These are phyloP conservation scores for Colletotrichum agaves DNA, from an alignment of 2,329 filamentous ascomycete species.

Conservation along the genomic window DNA sequence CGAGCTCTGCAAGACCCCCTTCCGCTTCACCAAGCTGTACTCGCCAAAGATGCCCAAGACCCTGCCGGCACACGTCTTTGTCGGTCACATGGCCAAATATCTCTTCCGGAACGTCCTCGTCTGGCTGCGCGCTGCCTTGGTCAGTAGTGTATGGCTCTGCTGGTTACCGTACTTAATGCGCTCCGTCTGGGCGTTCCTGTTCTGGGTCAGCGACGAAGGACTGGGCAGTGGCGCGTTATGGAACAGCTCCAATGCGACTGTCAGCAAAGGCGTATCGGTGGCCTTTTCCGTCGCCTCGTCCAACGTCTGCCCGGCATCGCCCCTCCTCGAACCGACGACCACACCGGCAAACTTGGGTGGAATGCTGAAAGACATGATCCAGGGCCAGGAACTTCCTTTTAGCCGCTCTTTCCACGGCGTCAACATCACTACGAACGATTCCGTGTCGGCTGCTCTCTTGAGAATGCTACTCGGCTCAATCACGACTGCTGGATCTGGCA, in stretches of 20 bases:
- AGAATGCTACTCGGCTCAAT: slow-evolving; percentile 44
- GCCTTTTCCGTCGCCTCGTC: slow-evolving; percentile 40
- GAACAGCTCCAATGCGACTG: slow-evolving; percentile 34
- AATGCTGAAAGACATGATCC: slow-evolving; percentile 48
- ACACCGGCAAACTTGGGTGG: slow-evolving; percentile 43
- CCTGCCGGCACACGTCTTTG: slow-evolving; percentile 83
- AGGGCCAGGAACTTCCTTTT: slow-evolving; percentile 43
- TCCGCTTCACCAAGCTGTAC: slow-evolving; percentile 98
- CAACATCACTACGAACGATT: slow-evolving; percentile 47
- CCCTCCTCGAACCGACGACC: slow-evolving; percentile 47
- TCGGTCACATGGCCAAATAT: slow-evolving; percentile 81
- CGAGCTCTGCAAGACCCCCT: slow-evolving; percentile 98
- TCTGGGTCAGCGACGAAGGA: slow-evolving; percentile 91
- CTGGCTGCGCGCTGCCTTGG: slow-evolving; percentile 82
- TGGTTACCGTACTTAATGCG: slow-evolving; percentile 92
- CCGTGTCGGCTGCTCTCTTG: slow-evolving; percentile 47
- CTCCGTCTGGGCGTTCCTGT: slow-evolving; percentile 90
- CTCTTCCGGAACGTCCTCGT: slow-evolving; percentile 76
- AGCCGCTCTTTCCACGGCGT: slow-evolving; percentile 43
- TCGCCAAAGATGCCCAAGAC: slow-evolving; percentile 90
- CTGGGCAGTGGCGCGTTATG: slow-evolving; percentile 51
- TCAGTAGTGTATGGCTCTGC: slow-evolving; percentile 87
- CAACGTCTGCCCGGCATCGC: slow-evolving; percentile 49
- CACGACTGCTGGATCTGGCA: slow-evolving; percentile 39
- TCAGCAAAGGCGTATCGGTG: slow-evolving; percentile 28